A percentile compares a stretch with the other conserved stretches of the same genome.
These are phyloP conservation scores for Kluyveromyces sp. DNA, from an alignment of 1,139 yeast genomes.

Conservation along the genomic window DNA sequence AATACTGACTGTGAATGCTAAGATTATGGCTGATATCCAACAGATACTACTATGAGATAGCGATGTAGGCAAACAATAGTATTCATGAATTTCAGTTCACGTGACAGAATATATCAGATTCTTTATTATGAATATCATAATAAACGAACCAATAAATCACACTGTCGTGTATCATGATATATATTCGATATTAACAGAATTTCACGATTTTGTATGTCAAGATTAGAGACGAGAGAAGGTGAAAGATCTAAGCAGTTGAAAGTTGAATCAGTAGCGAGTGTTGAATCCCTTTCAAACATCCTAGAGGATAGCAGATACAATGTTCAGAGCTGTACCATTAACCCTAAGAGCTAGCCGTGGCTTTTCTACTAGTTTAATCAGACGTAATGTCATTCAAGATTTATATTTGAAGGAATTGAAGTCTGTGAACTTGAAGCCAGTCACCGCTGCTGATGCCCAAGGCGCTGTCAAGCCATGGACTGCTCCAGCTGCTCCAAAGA, in stretches of 20 bases:
- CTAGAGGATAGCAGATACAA: background rate
- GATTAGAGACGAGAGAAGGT: too few relatives aligned
- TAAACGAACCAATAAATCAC: slow-evolving; percentile 1
- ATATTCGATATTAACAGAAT: background rate
- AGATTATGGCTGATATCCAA: too few relatives aligned
- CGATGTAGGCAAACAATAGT: too few relatives aligned
- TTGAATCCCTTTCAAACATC: background rate
- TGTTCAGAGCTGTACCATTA: slow-evolving; percentile 5
- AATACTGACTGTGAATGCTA: too few relatives aligned
- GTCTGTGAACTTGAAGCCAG: slow-evolving; percentile 77
- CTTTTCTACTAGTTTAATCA: slow-evolving; percentile 11
- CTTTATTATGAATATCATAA: background rate
- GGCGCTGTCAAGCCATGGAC: slow-evolving; percentile 76
- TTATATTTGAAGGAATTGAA: slow-evolving; percentile 81
- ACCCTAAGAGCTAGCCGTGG: slow-evolving; percentile 8
- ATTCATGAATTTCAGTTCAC: background rate
- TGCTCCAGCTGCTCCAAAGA: slow-evolving; percentile 64
- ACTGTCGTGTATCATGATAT: background rate
- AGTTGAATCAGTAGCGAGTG: too few relatives aligned
- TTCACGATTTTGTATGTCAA: too few relatives aligned
- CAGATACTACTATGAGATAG: too few relatives aligned
- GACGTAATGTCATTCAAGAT: slow-evolving; percentile 60
- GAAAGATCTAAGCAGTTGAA: too few relatives aligned
- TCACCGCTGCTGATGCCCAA: slow-evolving; percentile 67
- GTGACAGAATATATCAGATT: background rate